A percentile compares a stretch with the other conserved stretches of the same genome.
These are phyloP conservation scores for Zoysia pacifica DNA, from an alignment of 176 grass and related monocot genomes.

Conservation along the genomic window DNA sequence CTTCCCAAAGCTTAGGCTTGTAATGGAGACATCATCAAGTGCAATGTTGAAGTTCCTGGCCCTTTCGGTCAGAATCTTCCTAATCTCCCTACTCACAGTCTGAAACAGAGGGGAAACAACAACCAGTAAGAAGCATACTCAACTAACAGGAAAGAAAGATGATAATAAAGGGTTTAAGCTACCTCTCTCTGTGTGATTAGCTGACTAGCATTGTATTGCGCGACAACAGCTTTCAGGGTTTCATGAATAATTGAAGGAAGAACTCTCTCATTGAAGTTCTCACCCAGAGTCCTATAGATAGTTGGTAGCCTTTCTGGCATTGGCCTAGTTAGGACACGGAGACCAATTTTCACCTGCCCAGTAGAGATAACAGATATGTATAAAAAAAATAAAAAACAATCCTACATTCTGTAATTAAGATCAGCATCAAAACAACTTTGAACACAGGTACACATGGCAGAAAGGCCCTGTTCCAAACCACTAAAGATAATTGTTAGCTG, in stretches of 20 bases:
- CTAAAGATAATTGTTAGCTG: conserved; percentile 3
- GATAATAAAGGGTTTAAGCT: not conserved
- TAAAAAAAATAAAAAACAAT: conserved; percentile 5
- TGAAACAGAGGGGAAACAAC: conserved; percentile 12
- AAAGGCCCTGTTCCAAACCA: not conserved
- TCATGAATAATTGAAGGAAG: conserved; percentile 87
- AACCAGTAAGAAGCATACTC: not conserved
- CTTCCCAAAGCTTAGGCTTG: conserved; percentile 85
- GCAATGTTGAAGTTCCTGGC: conserved; percentile 76
- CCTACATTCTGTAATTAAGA: not conserved
- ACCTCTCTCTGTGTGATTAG: conserved; percentile 96
- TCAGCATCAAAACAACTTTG: not conserved
- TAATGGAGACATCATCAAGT: conserved; percentile 87
- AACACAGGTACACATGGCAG: not conserved
- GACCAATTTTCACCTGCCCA: conserved; percentile 80
- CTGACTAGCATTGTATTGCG: conserved; percentile 84
- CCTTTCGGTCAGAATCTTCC: conserved; percentile 92
- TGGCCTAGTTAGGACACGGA: conserved; percentile 75
- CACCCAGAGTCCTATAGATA: conserved; percentile 72
- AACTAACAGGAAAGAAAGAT: conserved; percentile 25
- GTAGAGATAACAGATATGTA: not conserved
- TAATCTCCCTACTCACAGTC: conserved; percentile 89
- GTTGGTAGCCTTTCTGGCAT: conserved; percentile 74
- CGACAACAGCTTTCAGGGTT: conserved; percentile 78
- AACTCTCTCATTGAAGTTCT: conserved; percentile 86